phyloP scores from a whole-genome alignment of 306 rosid genomes.

The Crataegus laevigata region DNA sequence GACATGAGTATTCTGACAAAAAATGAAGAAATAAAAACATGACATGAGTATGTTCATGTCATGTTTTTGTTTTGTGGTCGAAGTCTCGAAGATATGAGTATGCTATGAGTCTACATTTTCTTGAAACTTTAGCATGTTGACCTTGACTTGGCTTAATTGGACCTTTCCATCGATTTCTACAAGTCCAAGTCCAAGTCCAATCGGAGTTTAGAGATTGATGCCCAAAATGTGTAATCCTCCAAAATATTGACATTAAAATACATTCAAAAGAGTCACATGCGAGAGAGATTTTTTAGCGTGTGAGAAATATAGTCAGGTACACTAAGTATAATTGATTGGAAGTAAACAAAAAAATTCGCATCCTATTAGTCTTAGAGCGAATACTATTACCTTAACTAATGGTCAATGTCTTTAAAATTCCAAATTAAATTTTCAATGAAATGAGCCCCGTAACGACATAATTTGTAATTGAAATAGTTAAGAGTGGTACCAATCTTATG shows the following conservation, averaged over 20 bases:
- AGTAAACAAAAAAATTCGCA: no score
- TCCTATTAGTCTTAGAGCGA: no score
- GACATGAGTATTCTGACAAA: background rate
- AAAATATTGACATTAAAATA: no score
- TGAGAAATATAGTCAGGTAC: no score
- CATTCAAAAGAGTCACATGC: no score
- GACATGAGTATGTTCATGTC: background rate
- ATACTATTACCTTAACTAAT: background rate
- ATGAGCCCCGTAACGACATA: background rate
- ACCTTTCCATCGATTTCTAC: background rate
- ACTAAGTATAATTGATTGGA: no score
- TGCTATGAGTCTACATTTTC: background rate
- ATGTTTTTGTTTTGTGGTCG: background rate
- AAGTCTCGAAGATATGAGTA: background rate
- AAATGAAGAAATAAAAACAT: no score
- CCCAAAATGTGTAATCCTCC: no score
- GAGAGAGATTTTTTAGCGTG: no score
- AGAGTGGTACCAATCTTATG: no score
- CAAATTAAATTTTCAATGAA: no score
- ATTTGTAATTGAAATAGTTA: background rate
- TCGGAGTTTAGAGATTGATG: background rate
- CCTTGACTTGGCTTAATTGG: background rate
- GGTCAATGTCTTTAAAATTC: background rate
- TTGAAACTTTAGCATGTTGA: background rate
- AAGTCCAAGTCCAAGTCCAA: background rate